Conservation (phyloP, 345 rosid genomes). For the Hibiscus tridactylites region DNA sequence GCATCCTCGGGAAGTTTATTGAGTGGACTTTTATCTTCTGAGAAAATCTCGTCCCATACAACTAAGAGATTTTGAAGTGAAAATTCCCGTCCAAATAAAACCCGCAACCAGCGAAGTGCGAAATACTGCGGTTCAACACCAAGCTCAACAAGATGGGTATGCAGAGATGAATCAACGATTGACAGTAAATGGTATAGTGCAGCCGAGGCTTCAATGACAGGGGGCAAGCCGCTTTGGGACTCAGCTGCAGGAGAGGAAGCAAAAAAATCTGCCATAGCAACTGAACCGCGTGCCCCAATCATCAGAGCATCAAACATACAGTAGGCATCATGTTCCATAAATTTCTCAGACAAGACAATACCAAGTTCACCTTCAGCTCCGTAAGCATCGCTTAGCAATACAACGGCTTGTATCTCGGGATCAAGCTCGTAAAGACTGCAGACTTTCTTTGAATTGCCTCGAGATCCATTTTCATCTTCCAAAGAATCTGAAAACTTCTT, state of each 20-base stretch:
- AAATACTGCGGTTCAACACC: conserved; percentile 98
- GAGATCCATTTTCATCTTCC: conserved; percentile 47
- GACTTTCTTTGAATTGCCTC: conserved; percentile 39
- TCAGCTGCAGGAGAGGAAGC: conserved; percentile 43
- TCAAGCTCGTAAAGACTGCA: conserved; percentile 70
- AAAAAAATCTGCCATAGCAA: conserved; percentile 83
- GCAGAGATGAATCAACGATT: conserved; percentile 71
- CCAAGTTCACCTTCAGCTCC: conserved; percentile 99
- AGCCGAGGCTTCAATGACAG: conserved; percentile 82
- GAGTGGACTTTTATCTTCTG: conserved; percentile 45
- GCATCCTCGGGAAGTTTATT: conserved; percentile 21
- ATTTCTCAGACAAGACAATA: conserved; percentile 86
- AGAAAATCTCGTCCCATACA: conserved; percentile 91
- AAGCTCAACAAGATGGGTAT: conserved; percentile 80
- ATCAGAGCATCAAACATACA: conserved; percentile 94
- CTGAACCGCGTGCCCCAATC: conserved; percentile 68
- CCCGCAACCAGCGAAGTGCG: conserved; percentile 90
- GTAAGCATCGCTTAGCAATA: conserved; percentile 74
- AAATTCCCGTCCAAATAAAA: conserved; percentile 89
- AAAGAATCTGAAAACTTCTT: conserved; percentile 58
- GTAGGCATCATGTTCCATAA: conserved; percentile 97
- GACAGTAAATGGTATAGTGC: conserved; percentile 74
- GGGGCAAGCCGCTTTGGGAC: conserved; percentile 58
- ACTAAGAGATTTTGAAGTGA: conserved; percentile 61
- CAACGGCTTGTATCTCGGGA: conserved; percentile 61